phyloP scores from a whole-genome alignment of 169 alveolate genomes.

The Theileria orientalis region DNA sequence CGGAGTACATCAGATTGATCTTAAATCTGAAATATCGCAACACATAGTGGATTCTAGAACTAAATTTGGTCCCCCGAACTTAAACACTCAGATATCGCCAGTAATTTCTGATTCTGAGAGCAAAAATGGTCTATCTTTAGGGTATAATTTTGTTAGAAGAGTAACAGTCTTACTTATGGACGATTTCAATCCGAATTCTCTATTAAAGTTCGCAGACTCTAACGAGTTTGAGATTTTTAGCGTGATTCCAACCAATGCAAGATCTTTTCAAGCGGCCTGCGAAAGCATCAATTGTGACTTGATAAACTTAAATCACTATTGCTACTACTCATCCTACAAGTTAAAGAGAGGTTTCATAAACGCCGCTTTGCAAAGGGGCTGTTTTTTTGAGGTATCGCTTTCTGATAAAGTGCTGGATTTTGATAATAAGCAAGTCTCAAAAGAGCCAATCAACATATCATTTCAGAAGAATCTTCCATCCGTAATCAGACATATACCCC shows the following conservation, averaged over 20 bases:
- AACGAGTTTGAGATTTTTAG: slow-evolving; percentile 50
- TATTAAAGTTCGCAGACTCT: slow-evolving; percentile 30
- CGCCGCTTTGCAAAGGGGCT: slow-evolving; percentile 55
- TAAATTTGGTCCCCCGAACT: not conserved
- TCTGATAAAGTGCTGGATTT: slow-evolving; percentile 21
- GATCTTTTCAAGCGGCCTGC: slow-evolving; percentile 54
- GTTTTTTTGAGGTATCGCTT: slow-evolving; percentile 50
- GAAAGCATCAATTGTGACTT: slow-evolving; percentile 54
- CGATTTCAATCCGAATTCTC: slow-evolving; percentile 50
- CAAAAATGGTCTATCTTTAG: not conserved
- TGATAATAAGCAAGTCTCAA: not conserved
- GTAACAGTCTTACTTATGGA: slow-evolving; percentile 46
- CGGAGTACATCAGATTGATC: slow-evolving; percentile 12
- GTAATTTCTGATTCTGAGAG: not conserved
- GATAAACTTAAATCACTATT: slow-evolving; percentile 34
- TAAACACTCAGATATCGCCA: not conserved
- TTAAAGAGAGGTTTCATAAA: slow-evolving; percentile 50
- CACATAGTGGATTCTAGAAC: not conserved
- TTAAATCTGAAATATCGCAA: not conserved
- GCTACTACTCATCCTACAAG: slow-evolving; percentile 45
- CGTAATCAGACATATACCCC: slow-evolving; percentile 43
- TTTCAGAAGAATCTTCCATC: slow-evolving; percentile 20
- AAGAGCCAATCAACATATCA: not conserved
- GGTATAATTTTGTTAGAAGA: slow-evolving; percentile 35
- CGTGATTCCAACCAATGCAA: slow-evolving; percentile 54